phyloP scores from a whole-genome alignment of 768 basidiomycete species.

The Phanerodontia chrysosporium region DNA sequence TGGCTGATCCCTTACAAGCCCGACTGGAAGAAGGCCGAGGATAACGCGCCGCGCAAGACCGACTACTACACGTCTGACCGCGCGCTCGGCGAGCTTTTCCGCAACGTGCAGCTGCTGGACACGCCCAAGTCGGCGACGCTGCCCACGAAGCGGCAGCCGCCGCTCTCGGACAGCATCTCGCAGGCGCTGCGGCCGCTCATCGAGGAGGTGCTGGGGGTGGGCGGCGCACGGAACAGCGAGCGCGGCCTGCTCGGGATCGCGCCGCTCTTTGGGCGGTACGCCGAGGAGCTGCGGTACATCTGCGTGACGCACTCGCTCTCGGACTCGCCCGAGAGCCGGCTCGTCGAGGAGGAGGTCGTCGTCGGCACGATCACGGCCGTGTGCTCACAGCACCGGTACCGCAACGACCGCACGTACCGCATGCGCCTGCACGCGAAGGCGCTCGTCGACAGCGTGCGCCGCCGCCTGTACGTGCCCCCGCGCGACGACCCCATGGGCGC shows the following conservation, averaged over 20 bases:
- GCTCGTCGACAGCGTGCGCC: conserved; percentile 49
- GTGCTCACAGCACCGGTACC: conserved; percentile 57
- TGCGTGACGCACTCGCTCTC: conserved; percentile 64
- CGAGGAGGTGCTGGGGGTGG: conserved; percentile 14
- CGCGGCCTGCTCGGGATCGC: conserved; percentile 26
- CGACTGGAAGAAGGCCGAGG: conserved; percentile 62
- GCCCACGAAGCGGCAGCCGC: neutral
- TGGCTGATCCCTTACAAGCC: conserved; percentile 65
- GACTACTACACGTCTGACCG: conserved; percentile 71
- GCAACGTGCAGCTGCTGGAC: conserved; percentile 39
- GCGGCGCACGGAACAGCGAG: conserved; percentile 17
- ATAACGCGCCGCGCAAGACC: conserved; percentile 40
- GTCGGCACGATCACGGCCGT: conserved; percentile 71
- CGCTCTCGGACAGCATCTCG: conserved; percentile 23
- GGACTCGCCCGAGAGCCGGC: conserved; percentile 45
- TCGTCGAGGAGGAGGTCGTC: conserved; percentile 73
- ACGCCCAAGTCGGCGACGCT: conserved; percentile 1
- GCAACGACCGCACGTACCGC: conserved; percentile 52
- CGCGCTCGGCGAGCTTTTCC: conserved; percentile 70
- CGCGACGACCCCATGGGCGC: conserved; percentile 9
- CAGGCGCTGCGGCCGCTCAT: conserved; percentile 20
- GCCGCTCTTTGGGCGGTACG: conserved; percentile 48
- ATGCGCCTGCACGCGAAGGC: conserved; percentile 56
- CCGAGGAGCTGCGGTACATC: conserved; percentile 67
- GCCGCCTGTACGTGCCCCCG: conserved; percentile 24